Conservation (phyloP, 495 filamentous ascomycete species). For the Annulohypoxylon bovei region DNA sequence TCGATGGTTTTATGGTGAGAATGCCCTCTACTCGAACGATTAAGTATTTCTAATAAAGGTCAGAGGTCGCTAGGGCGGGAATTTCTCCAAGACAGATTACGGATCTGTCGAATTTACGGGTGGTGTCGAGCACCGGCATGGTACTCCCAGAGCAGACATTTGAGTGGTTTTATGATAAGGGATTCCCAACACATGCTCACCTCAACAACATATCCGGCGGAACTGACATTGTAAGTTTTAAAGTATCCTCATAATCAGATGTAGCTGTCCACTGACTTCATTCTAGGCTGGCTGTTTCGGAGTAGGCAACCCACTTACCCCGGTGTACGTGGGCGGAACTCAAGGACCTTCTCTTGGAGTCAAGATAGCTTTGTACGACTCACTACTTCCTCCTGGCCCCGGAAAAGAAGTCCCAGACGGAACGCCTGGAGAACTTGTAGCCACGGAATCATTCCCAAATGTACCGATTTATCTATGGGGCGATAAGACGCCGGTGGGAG, state of each 20-base stretch:
- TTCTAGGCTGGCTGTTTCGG: constrained; percentile 71
- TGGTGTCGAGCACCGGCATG: constrained; percentile 79
- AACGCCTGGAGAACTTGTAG: constrained; percentile 77
- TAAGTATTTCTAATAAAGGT: too few species aligned
- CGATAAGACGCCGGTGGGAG: constrained; percentile 55
- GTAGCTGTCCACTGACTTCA: constrained; percentile 10
- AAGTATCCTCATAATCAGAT: not conserved
- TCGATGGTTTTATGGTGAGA: constrained; percentile 76
- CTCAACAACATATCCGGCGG: constrained; percentile 80
- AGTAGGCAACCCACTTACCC: constrained; percentile 71
- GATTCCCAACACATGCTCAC: constrained; percentile 70
- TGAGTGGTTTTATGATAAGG: constrained; percentile 85
- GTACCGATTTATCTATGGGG: constrained; percentile 79
- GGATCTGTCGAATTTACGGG: constrained; percentile 66
- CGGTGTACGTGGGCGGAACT: constrained; percentile 76
- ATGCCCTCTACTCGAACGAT: too few species aligned
- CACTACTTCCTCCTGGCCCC: constrained; percentile 62
- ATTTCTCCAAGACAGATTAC: constrained; percentile 67
- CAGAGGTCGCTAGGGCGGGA: constrained; percentile 68
- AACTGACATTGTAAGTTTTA: constrained; percentile 69
- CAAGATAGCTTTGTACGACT: constrained; percentile 74
- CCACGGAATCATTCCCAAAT: constrained; percentile 74
- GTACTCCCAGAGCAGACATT: constrained; percentile 76
- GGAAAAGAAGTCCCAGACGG: constrained; percentile 67
- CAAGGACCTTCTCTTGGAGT: constrained; percentile 71